Conservation (phyloP, 2,329 filamentous ascomycete genomes). For the Ambrosiella xylebori region DNA sequence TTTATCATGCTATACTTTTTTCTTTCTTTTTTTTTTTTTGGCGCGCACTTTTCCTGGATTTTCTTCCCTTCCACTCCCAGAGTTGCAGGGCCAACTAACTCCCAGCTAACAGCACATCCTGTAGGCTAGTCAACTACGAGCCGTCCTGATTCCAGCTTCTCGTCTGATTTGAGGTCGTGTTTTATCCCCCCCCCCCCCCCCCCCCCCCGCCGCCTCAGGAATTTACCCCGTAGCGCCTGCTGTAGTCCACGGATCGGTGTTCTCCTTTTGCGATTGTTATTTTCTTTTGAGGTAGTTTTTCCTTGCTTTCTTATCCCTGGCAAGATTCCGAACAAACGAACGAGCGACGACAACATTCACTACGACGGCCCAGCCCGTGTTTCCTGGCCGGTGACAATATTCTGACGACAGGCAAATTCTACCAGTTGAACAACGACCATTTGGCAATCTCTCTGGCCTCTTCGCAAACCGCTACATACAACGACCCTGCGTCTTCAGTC, state of each 20-base stretch:
- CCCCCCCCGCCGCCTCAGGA: neutral
- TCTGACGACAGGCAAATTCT: neutral
- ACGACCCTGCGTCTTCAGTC: neutral
- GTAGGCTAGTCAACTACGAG: neutral
- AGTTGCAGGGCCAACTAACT: neutral
- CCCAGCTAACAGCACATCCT: neutral
- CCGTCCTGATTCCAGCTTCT: neutral
- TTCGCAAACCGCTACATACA: neutral
- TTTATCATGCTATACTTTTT: neutral
- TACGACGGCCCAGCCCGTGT: neutral
- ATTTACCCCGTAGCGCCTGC: neutral
- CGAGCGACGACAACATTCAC: neutral
- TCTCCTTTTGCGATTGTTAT: neutral
- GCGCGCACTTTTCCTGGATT: neutral
- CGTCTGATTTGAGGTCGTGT: neutral
- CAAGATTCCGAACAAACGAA: neutral
- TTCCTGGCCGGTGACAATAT: neutral
- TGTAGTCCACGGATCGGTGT: neutral
- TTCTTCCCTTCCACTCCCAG: neutral
- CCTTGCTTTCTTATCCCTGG: neutral
- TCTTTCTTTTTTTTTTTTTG: neutral
- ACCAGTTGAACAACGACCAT: neutral
- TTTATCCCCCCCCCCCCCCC: neutral
- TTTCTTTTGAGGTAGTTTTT: neutral
- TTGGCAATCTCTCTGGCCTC: neutral